Evolutionary conservation across 2,329 filamentous ascomycete species (phyloP), one percentile per base, ranked within the genome.

Genomic region (Pseudogymnoascus verrucosus): DNA sequence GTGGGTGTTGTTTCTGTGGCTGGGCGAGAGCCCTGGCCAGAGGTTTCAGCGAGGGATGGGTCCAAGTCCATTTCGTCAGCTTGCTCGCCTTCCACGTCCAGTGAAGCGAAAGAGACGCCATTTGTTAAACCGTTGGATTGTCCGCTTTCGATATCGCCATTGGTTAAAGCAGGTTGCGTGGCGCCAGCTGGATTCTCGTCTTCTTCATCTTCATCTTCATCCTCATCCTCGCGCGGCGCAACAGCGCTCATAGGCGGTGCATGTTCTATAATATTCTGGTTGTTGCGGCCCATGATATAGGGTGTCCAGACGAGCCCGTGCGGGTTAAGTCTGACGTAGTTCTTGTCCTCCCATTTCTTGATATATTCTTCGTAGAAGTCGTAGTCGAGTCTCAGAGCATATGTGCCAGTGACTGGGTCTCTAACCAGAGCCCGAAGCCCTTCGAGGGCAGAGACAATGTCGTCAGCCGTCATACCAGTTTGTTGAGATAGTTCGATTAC

Each of bases 391-490:
- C 95, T 86, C 67, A 99, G 87, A 1, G 92, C 95, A 74, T 99
- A 99, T 4, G 89, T 83, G 65, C 89, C 91, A 0, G 93, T 96
- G 63, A 91, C 82, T 1, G 93, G 92, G 74, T 99, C 95, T 64
- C 92, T 86, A 14, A 97, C 90, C 23, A 99, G 83, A 63, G 92
- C 93, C 44, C 93, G 88, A 10, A 99, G 79, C 0, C 91, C 92
- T 77, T 99, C 95, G 2, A 99, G 80, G 0, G 91, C 93, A 11
- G 95, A 96, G 11, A 99, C 90, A 65, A 98, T 93, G 75, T 99
- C 95, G 76, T 99, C 95, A 0, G 93, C 84, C 1, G 95, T 98
- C 86, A 99, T 92, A 10, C 95, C 95, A 0, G 93, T 98, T 65
- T 91, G 88, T 68, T 93, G 88, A 0, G 93, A 96, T 67, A 96